Conservation (phyloP, 495 filamentous ascomycete genomes). For the Saxophila tyrrhenica region DNA sequence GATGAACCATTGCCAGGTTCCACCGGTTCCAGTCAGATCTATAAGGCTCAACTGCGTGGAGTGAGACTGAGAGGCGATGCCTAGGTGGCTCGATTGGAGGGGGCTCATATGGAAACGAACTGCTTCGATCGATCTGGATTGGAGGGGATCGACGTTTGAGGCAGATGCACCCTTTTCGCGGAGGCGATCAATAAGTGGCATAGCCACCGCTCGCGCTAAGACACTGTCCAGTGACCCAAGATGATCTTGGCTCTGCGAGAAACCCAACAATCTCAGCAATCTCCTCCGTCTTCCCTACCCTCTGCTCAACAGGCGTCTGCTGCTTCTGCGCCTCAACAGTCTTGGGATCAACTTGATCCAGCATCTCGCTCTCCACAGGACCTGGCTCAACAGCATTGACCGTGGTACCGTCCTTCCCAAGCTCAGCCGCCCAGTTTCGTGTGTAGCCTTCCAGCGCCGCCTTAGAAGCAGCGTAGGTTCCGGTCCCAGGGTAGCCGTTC, state of each 20-base stretch:
- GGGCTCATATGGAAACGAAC: too few relatives aligned
- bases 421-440: constrained; percentile 33
- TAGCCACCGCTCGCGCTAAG: constrained; percentile 28
- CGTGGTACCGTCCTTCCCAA: constrained; percentile 34
- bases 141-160: too few relatives aligned
- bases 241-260: constrained; percentile 20
- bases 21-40: too few relatives aligned
- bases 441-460: constrained; percentile 39
- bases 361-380: constrained; percentile 32
- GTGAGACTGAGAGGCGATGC: too few relatives aligned
- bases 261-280: constrained; percentile 30
- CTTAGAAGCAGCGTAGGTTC: constrained; percentile 37
- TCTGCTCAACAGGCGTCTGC: constrained; percentile 31
- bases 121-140: too few relatives aligned
- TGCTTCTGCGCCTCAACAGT: constrained; percentile 29
- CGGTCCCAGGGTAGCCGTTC: constrained; percentile 27
- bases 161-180: too few relatives aligned
- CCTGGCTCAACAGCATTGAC: constrained; percentile 37
- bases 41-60: too few relatives aligned
- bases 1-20: too few relatives aligned
- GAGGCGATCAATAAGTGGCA: constrained; percentile 19
- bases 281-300: constrained; percentile 24
- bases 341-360: constrained; percentile 28
- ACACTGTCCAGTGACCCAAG: constrained; percentile 30
- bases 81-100: too few relatives aligned